Base-by-base conservation (phyloP, 2,329 filamentous ascomycete genomes). In the Fusarium sp. region DNA sequence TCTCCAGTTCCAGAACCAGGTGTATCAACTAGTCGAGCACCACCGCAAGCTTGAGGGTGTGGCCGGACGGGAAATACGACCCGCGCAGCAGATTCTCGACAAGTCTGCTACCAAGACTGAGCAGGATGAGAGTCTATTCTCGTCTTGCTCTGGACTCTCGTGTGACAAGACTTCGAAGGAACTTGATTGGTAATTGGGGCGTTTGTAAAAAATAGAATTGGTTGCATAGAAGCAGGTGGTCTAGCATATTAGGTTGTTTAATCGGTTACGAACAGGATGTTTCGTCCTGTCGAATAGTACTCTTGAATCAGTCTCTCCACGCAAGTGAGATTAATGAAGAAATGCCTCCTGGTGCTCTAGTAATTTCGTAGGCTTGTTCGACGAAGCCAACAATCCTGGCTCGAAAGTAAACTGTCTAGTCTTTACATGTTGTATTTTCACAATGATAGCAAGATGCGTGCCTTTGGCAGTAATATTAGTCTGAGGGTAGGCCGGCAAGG, bases 1-100 rank as follows among this genome's bases (percentile, higher is more conserved):
- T 3, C 39, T 69, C 1, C 52, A 59, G 4, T 69, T 69, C 43
- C 66, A 69, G 47, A 60, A 59, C 43, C 65, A 68, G 26, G 62
- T 68, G 3, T 62, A 51, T 4, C 65, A 68, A 58, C 56, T 63
- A 23, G 34, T 68, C 2, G 66, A 69, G 17, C 49, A 67, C 14
- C 66, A 68, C 19, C 57, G 62, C n/a, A 55, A 50, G 34, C 62
- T 69, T 7, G 66, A 68, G 9, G 66, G 60, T 6, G 19, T 55
- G 0, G 52, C 66, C 1, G 52, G 57, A 6, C 67, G 59, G 3
- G 56, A 67, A n/a, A 63, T 68, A 4, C 49, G 66, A n/a, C 66
- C 66, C 1, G 66, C 66, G 6, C 66, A 68, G 43, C 66, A 68
- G 49, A 45, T 68, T 6, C 28, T 67, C 0, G 56, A 62, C 8